Evolutionary conservation across 306 rosid genomes (phyloP).

Genomic region (Alnus glutinosa): DNA sequence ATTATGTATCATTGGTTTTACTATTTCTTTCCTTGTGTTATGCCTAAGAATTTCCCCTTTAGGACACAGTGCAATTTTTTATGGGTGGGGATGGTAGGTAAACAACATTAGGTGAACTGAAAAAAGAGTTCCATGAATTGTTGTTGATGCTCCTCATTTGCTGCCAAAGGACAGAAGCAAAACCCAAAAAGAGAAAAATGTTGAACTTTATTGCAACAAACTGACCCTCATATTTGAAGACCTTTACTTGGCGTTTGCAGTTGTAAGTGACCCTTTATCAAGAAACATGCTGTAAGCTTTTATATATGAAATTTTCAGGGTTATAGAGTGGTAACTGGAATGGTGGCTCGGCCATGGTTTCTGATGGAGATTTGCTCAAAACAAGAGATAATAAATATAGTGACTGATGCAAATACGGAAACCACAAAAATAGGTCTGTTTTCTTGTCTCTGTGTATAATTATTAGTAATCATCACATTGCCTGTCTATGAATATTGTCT

Average conservation of each 20-base stretch:
- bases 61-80: too few species aligned
- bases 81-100: neutral
- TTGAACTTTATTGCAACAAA: neutral
- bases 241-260: neutral
- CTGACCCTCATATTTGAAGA: neutral
- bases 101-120: neutral
- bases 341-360: conserved; percentile 86
- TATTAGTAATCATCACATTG: neutral
- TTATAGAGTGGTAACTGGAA: conserved; percentile 72
- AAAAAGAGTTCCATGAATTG: neutral
- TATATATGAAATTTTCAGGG: conserved; percentile 50
- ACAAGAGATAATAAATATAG: conserved; percentile 66
- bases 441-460: conserved; percentile 20
- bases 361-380: conserved; percentile 84
- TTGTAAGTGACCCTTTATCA: conserved; percentile 6
- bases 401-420: conserved; percentile 61
- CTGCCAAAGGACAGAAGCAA: neutral
- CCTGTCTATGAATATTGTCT: neutral
- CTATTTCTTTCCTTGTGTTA: neutral
- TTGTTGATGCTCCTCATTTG: neutral
- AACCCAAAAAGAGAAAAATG: neutral
- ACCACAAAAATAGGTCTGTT: conserved; percentile 72
- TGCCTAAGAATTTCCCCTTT: neutral
- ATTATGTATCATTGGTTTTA: neutral
- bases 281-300: conserved; percentile 18